Conservation (phyloP, 305 asterid species). For the Fraxinus sp. region DNA sequence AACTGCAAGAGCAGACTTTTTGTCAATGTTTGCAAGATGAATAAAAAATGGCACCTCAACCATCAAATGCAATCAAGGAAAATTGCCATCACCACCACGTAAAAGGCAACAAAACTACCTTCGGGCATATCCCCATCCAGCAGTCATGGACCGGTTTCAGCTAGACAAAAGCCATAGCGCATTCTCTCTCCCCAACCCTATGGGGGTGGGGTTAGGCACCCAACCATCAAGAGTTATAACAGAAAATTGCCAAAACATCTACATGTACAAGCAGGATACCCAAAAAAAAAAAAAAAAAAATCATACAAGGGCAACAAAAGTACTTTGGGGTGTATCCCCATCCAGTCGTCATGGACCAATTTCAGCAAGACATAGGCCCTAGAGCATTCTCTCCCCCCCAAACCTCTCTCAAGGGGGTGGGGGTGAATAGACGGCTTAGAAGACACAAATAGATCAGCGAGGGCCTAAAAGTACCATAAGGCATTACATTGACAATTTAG, state of each 20-base stretch:
- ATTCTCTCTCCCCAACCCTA: neutral
- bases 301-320: no score
- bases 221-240: neutral
- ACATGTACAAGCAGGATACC: no score
- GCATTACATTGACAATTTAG: neutral
- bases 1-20: constrained; percentile 46
- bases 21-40: constrained; percentile 5
- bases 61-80: neutral
- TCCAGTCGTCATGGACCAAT: no score
- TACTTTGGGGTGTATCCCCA: no score
- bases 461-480: neutral
- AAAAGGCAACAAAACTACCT: neutral
- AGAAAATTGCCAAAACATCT: neutral
- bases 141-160: neutral
- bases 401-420: neutral
- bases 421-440: neutral
- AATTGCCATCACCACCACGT: neutral
- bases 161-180: neutral
- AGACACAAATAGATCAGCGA: neutral
- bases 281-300: no score
- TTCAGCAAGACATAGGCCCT: no score
- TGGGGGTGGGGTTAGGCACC: neutral
- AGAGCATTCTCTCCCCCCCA: neutral
- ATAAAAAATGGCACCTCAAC: neutral
- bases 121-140: neutral